These are phyloP conservation scores for Exophiala aquamarina DNA, from an alignment of 2,329 filamentous ascomycete genomes.

Conservation along the genomic window DNA sequence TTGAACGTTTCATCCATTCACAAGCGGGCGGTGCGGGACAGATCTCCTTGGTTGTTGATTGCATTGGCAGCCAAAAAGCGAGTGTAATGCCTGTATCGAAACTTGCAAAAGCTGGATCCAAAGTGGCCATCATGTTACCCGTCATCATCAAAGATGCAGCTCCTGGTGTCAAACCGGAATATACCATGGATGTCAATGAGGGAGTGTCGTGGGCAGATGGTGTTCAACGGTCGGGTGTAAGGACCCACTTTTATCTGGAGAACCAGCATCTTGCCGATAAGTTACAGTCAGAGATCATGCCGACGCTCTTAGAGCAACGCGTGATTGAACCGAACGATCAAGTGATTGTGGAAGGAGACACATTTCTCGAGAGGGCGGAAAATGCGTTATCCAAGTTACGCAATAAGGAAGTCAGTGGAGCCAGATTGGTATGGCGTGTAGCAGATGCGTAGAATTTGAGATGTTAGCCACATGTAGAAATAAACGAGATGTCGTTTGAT, in stretches of 20 bases:
- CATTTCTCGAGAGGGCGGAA: conserved; percentile 43
- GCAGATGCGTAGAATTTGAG: not conserved
- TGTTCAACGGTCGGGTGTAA: conserved; percentile 54
- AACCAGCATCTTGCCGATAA: conserved; percentile 58
- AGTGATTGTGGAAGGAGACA: conserved; percentile 42
- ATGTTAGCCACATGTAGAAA: too few relatives aligned
- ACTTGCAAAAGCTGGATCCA: conserved; percentile 50
- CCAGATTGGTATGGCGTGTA: conserved; percentile 24
- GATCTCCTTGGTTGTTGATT: conserved; percentile 55
- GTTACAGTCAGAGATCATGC: conserved; percentile 57
- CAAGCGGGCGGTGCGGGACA: conserved; percentile 14
- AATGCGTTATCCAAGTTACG: conserved; percentile 45
- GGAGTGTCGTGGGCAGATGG: conserved; percentile 53
- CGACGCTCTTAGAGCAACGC: conserved; percentile 42
- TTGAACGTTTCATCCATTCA: conserved; percentile 23
- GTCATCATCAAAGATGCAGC: conserved; percentile 57
- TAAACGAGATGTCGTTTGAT: too few relatives aligned
- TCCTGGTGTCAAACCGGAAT: conserved; percentile 48
- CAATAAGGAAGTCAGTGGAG: conserved; percentile 45
- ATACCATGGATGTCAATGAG: conserved; percentile 53
- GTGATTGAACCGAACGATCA: conserved; percentile 44
- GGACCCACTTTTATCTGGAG: conserved; percentile 55
- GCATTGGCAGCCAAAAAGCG: conserved; percentile 53
- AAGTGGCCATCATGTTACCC: conserved; percentile 60
- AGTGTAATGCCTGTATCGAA: conserved; percentile 51